Percentiles rank a stretch among this genome's conserved stretches.
These are phyloP conservation scores for Plantago elongata DNA, from an alignment of 257 asterid species.

Conservation along the genomic window DNA sequence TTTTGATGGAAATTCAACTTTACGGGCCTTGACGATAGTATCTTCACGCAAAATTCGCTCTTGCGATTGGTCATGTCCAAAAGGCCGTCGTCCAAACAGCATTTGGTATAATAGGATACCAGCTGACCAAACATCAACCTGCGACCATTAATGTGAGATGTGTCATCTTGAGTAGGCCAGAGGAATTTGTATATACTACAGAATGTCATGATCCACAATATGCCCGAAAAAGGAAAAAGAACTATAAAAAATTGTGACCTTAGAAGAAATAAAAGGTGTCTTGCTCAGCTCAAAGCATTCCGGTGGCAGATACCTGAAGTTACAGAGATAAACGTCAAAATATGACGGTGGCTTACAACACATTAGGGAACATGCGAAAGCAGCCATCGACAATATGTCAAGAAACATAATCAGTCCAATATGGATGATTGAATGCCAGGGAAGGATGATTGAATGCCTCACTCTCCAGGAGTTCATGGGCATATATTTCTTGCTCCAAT, in stretches of 20 bases:
- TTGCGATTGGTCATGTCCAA: conserved; percentile 94
- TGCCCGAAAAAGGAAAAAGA: too few species aligned
- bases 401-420: too few species aligned
- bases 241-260: conserved; percentile 37
- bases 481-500: too few species aligned
- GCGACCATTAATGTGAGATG: conserved; percentile 20
- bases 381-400: too few species aligned
- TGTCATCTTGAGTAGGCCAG: neutral
- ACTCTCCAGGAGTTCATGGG: too few species aligned
- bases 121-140: conserved; percentile 99
- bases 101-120: conserved; percentile 90
- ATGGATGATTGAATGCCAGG: too few species aligned
- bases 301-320: conserved; percentile 92
- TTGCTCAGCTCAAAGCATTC: conserved; percentile 97
- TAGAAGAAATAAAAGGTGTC: conserved; percentile 93
- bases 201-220: too few species aligned
- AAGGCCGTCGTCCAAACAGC: conserved; percentile 91
- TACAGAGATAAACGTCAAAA: conserved; percentile 7
- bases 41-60: conserved; percentile 95
- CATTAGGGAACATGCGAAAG: too few species aligned
- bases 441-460: too few species aligned
- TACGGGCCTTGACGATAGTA: conserved; percentile 87
- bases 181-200: neutral
- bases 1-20: conserved; percentile 88
- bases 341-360: too few species aligned